Evolutionary conservation across 2,329 filamentous ascomycete species (phyloP).

Genomic region (Paraconiothyrium brasiliense): DNA sequence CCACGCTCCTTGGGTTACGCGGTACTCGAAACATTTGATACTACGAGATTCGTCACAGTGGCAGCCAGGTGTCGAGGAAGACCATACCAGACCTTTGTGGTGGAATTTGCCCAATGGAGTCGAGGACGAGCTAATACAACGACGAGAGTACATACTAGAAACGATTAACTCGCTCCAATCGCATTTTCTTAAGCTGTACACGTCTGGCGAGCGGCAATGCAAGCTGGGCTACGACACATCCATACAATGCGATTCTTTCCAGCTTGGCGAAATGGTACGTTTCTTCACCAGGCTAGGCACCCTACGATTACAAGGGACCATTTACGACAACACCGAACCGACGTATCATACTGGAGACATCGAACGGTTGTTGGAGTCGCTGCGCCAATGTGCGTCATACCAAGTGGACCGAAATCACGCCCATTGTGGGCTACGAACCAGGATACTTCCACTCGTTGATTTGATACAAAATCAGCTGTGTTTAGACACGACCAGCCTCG

Average conservation of each 20-base stretch:
- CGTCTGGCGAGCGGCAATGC: conserved; percentile 73
- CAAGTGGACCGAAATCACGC: conserved; percentile 78
- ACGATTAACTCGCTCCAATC: conserved; percentile 74
- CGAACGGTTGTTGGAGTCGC: conserved; percentile 65
- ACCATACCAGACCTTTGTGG: conserved; percentile 65
- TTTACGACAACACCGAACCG: conserved; percentile 51
- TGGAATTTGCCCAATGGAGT: conserved; percentile 76
- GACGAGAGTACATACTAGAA: conserved; percentile 72
- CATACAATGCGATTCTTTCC: conserved; percentile 77
- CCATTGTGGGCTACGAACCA: conserved; percentile 75
- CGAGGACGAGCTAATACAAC: conserved; percentile 74
- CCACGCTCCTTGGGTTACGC: conserved; percentile 67
- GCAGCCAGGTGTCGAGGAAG: conserved; percentile 53
- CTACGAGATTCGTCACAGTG: conserved; percentile 70
- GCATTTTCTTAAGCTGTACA: conserved; percentile 74
- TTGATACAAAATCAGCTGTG: conserved; percentile 62
- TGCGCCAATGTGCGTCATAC: conserved; percentile 75
- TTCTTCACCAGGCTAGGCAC: conserved; percentile 72
- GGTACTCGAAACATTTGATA: conserved; percentile 72
- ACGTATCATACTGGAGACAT: conserved; percentile 69
- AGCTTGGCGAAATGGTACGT: conserved; percentile 79
- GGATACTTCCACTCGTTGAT: conserved; percentile 72
- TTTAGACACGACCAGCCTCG: conserved; percentile 42
- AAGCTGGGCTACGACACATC: conserved; percentile 78
- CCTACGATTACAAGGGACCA: conserved; percentile 62